phyloP scores from a whole-genome alignment of 2,329 filamentous ascomycete species.

The Calonectria pteridis region DNA sequence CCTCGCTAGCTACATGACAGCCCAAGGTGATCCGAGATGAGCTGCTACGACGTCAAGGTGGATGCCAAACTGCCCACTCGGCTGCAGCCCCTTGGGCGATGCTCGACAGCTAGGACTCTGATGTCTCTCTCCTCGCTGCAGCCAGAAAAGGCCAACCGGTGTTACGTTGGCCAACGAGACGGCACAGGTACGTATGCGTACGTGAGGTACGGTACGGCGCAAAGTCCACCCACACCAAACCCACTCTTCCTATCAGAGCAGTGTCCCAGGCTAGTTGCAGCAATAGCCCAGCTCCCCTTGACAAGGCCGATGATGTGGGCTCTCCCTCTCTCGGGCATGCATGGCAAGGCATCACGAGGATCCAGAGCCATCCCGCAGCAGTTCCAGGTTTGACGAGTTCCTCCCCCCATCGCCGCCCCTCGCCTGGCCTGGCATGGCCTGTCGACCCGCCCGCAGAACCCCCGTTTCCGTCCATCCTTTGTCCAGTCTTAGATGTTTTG shows the following conservation, averaged over 20 bases:
- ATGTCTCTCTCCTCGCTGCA: conserved; percentile 16
- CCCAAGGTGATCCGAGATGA: conserved; percentile 18
- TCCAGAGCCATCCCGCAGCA: conserved; percentile 19
- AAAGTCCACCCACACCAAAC: conserved; percentile 23
- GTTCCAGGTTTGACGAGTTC: conserved; percentile 28
- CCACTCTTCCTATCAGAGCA: conserved; percentile 15
- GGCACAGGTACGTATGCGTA: conserved; percentile 13
- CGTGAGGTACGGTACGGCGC: conserved; percentile 13
- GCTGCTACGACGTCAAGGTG: conserved; percentile 17
- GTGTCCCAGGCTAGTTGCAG: conserved; percentile 11
- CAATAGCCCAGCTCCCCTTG: conserved; percentile 16
- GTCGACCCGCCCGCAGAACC: neutral
- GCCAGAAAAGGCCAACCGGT: conserved; percentile 10
- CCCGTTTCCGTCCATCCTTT: neutral
- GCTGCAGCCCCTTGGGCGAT: conserved; percentile 3
- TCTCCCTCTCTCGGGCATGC: neutral
- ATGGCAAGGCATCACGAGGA: conserved; percentile 25
- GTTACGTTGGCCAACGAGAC: conserved; percentile 17
- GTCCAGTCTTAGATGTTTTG: neutral
- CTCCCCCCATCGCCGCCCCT: conserved; percentile 2
- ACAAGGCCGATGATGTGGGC: conserved; percentile 14
- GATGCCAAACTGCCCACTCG: conserved; percentile 7
- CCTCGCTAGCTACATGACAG: conserved; percentile 6
- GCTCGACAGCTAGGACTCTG: conserved; percentile 23
- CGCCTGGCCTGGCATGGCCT: conserved; percentile 9